Conservation (phyloP, 192 early-diverging fungal genomes). For the Coemansia sp. region DNA sequence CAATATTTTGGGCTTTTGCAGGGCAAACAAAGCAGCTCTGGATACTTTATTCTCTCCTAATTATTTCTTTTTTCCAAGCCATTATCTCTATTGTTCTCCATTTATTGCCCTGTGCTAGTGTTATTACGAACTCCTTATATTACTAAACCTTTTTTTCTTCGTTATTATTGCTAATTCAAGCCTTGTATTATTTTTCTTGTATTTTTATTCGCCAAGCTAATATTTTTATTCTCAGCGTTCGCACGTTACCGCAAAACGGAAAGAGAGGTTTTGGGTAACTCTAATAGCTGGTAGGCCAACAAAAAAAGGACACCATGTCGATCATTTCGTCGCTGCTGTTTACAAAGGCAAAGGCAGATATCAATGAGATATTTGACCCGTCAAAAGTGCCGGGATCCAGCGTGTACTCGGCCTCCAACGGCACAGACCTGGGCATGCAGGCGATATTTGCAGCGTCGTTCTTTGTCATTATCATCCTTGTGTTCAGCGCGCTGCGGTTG, state of each 20-base stretch:
- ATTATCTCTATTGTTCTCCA: not conserved
- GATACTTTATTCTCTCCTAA: no score
- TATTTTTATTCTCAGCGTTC: no score
- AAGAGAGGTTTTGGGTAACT: not conserved
- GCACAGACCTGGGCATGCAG: slow-evolving; percentile 51
- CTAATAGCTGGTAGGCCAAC: not conserved
- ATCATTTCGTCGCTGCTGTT: not conserved
- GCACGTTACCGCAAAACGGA: no score
- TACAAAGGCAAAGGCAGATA: slow-evolving; percentile 18
- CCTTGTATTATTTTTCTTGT: not conserved
- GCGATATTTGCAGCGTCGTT: slow-evolving; percentile 49
- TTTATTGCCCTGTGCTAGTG: not conserved
- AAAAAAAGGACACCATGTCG: not conserved
- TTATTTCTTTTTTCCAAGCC: no score
- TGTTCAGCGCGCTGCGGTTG: slow-evolving; percentile 41
- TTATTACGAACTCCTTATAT: not conserved
- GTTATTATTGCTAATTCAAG: no score
- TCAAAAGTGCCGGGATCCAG: slow-evolving; percentile 50
- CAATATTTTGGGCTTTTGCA: no score
- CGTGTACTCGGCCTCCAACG: slow-evolving; percentile 50
- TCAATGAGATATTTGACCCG: slow-evolving; percentile 48
- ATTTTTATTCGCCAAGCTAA: not conserved
- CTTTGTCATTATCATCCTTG: slow-evolving; percentile 32
- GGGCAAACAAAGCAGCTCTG: no score
- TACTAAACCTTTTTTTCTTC: no score